Conservation (phyloP, 116 monocot species). For the Trichopus zeylanicus region DNA sequence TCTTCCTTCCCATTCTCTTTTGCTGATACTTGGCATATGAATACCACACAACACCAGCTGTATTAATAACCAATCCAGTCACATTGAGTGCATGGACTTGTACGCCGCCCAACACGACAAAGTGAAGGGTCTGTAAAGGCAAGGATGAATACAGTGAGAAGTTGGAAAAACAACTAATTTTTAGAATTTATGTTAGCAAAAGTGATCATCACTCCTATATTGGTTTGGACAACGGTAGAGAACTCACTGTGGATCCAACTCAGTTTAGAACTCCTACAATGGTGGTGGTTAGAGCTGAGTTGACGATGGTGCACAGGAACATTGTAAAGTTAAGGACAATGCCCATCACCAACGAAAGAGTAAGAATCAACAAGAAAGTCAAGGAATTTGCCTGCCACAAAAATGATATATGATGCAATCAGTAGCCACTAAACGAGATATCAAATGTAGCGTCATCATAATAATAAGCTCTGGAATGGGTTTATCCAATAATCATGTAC, state of each 20-base stretch:
- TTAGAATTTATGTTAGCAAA: not conserved
- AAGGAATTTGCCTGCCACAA: conserved; percentile 50
- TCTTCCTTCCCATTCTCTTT: conserved; percentile 35
- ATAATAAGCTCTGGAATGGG: no score
- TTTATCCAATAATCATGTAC: no score
- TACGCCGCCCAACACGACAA: conserved; percentile 79
- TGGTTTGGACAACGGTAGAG: not conserved
- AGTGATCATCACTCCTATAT: not conserved
- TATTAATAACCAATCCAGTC: conserved; percentile 78
- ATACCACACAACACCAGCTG: conserved; percentile 91
- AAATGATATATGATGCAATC: no score
- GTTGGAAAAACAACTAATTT: not conserved
- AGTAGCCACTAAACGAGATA: no score
- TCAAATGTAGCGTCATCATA: no score
- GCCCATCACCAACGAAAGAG: conserved; percentile 86
- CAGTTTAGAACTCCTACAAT: conserved; percentile 99
- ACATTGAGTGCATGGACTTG: conserved; percentile 77
- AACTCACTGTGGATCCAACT: conserved; percentile 86
- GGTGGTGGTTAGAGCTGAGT: conserved; percentile 95
- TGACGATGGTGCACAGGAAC: conserved; percentile 95
- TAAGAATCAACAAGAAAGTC: conserved; percentile 53
- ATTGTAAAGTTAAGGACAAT: conserved; percentile 89
- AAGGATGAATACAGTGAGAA: not conserved
- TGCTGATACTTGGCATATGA: conserved; percentile 84
- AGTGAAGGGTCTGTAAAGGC: conserved; percentile 63